A percentile compares a stretch with the other conserved stretches of the same genome.
Conservation (phyloP, 106 monocot species). For the Allium cepa region DNA sequence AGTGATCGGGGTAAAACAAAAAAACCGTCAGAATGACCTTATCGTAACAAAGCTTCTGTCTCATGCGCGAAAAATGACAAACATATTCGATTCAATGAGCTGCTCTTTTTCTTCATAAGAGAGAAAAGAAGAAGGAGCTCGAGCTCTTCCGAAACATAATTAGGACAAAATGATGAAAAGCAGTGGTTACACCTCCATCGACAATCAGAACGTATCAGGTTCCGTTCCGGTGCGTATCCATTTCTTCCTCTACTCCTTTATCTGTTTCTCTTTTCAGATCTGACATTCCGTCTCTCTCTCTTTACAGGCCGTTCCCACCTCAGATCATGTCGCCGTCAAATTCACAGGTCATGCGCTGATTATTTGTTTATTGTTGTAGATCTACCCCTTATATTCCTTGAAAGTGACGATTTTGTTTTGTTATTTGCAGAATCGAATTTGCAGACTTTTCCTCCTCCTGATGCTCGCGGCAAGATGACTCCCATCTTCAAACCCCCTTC, state of each 20-base stretch:
- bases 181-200: constrained; percentile 72
- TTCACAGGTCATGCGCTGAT: constrained; percentile 37
- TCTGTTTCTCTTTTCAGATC: constrained; percentile 8
- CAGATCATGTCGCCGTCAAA: constrained; percentile 45
- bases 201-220: constrained; percentile 61
- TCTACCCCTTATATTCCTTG: background rate
- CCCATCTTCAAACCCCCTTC: constrained; percentile 54
- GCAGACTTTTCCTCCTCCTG: constrained; percentile 62
- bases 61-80: too few species aligned
- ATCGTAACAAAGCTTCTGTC: too few species aligned
- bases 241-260: background rate
- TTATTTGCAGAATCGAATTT: constrained; percentile 56
- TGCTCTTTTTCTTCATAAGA: background rate
- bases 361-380: background rate
- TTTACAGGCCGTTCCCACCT: constrained; percentile 36
- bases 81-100: too few species aligned
- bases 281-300: constrained; percentile 2
- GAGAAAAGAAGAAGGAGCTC: background rate
- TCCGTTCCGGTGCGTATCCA: constrained; percentile 43
- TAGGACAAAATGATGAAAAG: constrained; percentile 56
- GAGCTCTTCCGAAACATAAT: background rate
- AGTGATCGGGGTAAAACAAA: too few species aligned
- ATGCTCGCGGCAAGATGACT: constrained; percentile 55
- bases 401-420: background rate
- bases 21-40: too few species aligned